Conservation (phyloP, 202 grass and related monocot genomes). For the Carex sylvatica region DNA sequence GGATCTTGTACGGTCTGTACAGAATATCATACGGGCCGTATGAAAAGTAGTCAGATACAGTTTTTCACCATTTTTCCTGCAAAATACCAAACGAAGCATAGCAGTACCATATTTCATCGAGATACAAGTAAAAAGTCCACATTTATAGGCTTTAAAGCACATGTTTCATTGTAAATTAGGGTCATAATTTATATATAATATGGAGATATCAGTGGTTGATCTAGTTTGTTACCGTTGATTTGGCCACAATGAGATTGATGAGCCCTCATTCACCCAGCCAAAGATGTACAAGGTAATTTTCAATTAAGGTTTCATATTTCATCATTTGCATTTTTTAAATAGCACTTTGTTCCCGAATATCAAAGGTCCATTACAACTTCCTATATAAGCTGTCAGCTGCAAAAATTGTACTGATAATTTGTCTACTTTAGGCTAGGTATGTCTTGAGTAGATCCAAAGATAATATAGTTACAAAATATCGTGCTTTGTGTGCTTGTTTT, state of each 20-base stretch:
- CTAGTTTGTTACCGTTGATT: slow-evolving; percentile 86
- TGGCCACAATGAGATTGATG: slow-evolving; percentile 94
- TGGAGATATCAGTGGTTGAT: too few species aligned
- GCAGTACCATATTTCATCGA: too few species aligned
- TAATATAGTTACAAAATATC: background rate
- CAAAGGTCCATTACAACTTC: background rate
- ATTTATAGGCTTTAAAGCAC: too few species aligned
- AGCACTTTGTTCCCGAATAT: background rate
- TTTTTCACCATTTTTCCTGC: too few species aligned
- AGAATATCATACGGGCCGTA: too few species aligned
- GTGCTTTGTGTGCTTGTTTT: background rate
- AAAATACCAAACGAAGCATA: too few species aligned
- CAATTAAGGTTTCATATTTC: background rate
- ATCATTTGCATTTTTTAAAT: background rate
- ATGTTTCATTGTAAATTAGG: too few species aligned
- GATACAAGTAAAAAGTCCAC: too few species aligned
- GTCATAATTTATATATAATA: too few species aligned
- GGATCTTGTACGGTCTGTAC: too few species aligned
- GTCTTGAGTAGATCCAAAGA: background rate
- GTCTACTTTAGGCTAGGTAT: background rate
- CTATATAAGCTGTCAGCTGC: background rate
- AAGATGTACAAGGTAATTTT: slow-evolving; percentile 87
- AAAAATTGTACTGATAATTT: background rate
- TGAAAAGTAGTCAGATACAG: too few species aligned
- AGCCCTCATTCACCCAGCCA: slow-evolving; percentile 92